Percentiles rank a stretch among this genome's conserved stretches.
phyloP scores from a whole-genome alignment of 495 filamentous ascomycete species.

The Neurospora pannonica region DNA sequence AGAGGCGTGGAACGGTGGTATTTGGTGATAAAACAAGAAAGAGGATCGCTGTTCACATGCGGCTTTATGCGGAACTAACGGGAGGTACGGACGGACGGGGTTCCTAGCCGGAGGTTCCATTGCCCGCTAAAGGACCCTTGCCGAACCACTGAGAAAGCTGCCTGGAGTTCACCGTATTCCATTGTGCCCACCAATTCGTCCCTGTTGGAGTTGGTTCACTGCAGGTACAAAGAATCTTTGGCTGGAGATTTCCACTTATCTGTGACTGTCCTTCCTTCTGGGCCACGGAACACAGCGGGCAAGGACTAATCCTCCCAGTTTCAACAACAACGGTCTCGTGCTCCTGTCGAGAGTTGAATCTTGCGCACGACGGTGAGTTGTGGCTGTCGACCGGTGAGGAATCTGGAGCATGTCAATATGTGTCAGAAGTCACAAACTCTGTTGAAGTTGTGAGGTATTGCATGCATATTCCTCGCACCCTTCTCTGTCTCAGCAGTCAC shows the following conservation, averaged over 20 bases:
- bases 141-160: background rate
- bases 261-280: background rate
- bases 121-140: background rate
- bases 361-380: background rate
- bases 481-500: background rate
- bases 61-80: background rate
- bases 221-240: background rate
- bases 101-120: background rate
- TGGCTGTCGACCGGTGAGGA: background rate
- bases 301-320: background rate
- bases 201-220: background rate
- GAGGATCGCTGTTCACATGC: background rate
- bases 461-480: background rate
- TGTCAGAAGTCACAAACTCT: background rate
- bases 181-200: background rate
- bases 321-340: background rate
- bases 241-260: background rate
- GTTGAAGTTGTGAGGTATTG: background rate
- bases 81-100: background rate
- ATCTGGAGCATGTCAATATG: background rate
- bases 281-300: background rate
- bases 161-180: background rate
- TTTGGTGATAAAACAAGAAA: background rate
- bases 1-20: background rate
- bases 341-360: background rate